Base-by-base conservation (phyloP, 805 yeast genomes). In the Kuraishia cidri region DNA sequence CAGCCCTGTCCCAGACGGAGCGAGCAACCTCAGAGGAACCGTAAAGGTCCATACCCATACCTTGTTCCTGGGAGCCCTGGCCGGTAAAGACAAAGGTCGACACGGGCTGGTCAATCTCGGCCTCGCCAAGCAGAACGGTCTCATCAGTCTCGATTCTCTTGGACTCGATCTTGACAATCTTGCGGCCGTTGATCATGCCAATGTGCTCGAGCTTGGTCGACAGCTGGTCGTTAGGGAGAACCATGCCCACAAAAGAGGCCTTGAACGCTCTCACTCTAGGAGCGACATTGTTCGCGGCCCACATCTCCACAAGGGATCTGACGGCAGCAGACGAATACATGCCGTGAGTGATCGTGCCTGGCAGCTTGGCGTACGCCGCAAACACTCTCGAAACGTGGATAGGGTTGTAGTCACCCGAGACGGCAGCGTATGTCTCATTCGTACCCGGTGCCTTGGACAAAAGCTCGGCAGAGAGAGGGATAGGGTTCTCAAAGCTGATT, bases 1-100 rank as follows among this genome's bases (percentile, higher is more conserved):
- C 98, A 40, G 99, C 99, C 57, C 86, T 82, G 60, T 92, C 97
- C 98, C 99, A 92, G 41, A 92, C 97, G 42, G 75, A 76, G 51
- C 78, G 78, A 34, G 99, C 98, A 57, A 92, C 96, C 20, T 75
- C 87, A 32, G 95, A 83, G 26, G 82, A 71, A 44, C 78, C 79
- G 62, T 92, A 92, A 56, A 92, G 73, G 60, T 92, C 98, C 99
- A 92, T 92, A 72, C 99, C 98, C 99, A 92, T 92, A 58, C 97
- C 97, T 69, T 94, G 98, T 62, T 94, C 98, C 65, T 92, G 99
- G 39, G 98, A 90, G 60, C 99, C 99, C 71, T 92, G 99, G 56
- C 98, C 99, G 44, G 99, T 92, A 66, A 94, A 92, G 37, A 92
- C 95, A 58, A 84, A 92, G 14, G 98, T 82, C 28, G 97, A 84